A percentile compares a stretch with the other conserved stretches of the same genome.
phyloP scores from a whole-genome alignment of 192 early-diverging fungal species.

The Podila epigama region DNA sequence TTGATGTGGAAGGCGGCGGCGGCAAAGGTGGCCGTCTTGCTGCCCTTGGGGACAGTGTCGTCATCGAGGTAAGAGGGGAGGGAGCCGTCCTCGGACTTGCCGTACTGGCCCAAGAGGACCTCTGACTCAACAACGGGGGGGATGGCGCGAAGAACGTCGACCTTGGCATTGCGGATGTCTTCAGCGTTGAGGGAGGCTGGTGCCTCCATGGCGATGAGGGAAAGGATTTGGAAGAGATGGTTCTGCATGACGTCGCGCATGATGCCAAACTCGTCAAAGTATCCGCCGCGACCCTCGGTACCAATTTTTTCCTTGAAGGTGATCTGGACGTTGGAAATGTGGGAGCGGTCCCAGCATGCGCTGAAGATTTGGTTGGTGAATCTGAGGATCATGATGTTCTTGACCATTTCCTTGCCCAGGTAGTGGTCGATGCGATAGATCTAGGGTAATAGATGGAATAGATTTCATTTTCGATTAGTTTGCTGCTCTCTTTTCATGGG shows the following conservation, averaged over 20 bases:
- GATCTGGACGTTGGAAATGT: slow-evolving; percentile 92
- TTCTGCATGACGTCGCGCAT: slow-evolving; percentile 90
- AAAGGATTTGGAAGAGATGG: slow-evolving; percentile 90
- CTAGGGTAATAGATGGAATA: slow-evolving; percentile 21
- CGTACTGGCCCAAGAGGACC: slow-evolving; percentile 92
- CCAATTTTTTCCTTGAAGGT: slow-evolving; percentile 97
- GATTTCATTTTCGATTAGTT: not conserved
- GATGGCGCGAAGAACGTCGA: slow-evolving; percentile 80
- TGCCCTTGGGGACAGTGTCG: slow-evolving; percentile 84
- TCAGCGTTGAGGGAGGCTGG: slow-evolving; percentile 86
- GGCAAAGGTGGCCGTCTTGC: slow-evolving; percentile 91
- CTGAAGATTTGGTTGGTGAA: slow-evolving; percentile 91
- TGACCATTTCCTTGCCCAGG: slow-evolving; percentile 97
- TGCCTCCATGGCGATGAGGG: slow-evolving; percentile 92
- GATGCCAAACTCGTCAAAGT: slow-evolving; percentile 98
- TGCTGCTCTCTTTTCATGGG: too few relatives aligned
- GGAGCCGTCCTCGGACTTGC: slow-evolving; percentile 74
- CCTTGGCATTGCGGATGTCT: slow-evolving; percentile 91
- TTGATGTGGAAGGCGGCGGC: slow-evolving; percentile 87
- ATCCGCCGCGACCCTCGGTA: slow-evolving; percentile 95
- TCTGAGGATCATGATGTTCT: slow-evolving; percentile 90
- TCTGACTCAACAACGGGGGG: slow-evolving; percentile 81
- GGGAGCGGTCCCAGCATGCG: slow-evolving; percentile 82
- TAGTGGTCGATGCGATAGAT: slow-evolving; percentile 98
- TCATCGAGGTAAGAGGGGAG: slow-evolving; percentile 96